Percentiles rank a stretch among this genome's conserved stretches.
Evolutionary conservation across 176 grass and related monocot species (phyloP).

Genomic region (Hyparrhenia diplandra): DNA sequence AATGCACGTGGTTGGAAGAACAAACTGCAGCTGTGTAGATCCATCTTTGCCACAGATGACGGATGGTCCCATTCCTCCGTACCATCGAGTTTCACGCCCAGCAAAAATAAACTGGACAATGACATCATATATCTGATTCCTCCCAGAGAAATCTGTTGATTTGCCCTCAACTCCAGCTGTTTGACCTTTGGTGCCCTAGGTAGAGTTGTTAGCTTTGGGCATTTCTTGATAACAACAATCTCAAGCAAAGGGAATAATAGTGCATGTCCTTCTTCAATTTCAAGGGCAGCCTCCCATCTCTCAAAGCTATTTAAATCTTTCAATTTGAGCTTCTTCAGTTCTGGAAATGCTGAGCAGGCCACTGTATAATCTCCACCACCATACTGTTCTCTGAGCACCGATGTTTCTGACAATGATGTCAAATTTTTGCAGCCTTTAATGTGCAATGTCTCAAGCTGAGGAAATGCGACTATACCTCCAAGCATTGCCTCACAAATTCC

Average conservation of each 20-base stretch:
- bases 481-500: too few relatives aligned
- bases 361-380: background rate
- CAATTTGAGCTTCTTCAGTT: background rate
- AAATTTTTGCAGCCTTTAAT: background rate
- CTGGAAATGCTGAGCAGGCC: background rate
- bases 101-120: background rate
- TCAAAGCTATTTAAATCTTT: background rate
- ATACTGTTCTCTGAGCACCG: background rate
- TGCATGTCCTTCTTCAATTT: background rate
- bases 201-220: background rate
- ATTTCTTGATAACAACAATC: background rate
- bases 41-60: background rate
- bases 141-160: background rate
- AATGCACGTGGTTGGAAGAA: too few relatives aligned
- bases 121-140: background rate
- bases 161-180: background rate
- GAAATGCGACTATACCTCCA: background rate
- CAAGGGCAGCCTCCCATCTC: background rate
- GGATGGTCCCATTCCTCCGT: background rate
- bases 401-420: background rate
- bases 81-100: background rate
- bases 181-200: background rate
- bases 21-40: background rate
- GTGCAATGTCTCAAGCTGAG: background rate
- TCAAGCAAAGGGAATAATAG: background rate